Evolutionary conservation across 768 basidiomycete species (phyloP), one percentile per base, ranked within the genome.

Genomic region (Epithele typhae): DNA sequence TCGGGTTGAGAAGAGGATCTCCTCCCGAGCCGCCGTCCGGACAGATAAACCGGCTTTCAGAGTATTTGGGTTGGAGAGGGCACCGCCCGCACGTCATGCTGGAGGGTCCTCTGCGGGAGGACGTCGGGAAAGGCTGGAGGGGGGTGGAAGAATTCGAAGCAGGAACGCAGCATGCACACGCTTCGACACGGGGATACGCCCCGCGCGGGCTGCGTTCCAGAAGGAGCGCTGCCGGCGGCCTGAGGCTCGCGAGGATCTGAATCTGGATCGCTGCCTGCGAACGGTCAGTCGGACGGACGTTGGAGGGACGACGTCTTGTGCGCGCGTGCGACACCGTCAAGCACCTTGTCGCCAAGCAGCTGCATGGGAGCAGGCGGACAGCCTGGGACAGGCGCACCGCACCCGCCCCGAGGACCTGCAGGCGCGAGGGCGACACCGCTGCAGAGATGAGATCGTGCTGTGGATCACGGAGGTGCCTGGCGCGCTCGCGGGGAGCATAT

Each of bases 391-490:
- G n/a, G n/a, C n/a, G n/a, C n/a, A n/a, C n/a, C n/a, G n/a, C n/a
- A n/a, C n/a, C n/a, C n/a, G n/a, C n/a, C n/a, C n/a, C n/a, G n/a
- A n/a, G n/a, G n/a, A n/a, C n/a, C n/a, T n/a, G n/a, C n/a, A n/a
- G n/a, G n/a, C n/a, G n/a, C n/a, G n/a, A n/a, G n/a, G n/a, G n/a
- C n/a, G n/a, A n/a, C n/a, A n/a, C n/a, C n/a, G n/a, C n/a, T n/a
- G n/a, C n/a, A n/a, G n/a, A n/a, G n/a, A n/a, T n/a, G n/a, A n/a
- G n/a, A n/a, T n/a, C n/a, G n/a, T n/a, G n/a, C n/a, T 38, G 50
- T 46, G 50, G 37, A 50, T 50, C 42, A 43, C 27, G 14, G 8
- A 30, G 27, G 51, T 52, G 51, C 51, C 51, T 52, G 51, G 45
- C 34, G 44, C 25, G 17, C 43, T 51, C 43, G 45, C 40, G 32